A percentile compares a stretch with the other conserved stretches of the same genome.
These are phyloP conservation scores for Fusarium anthophilum DNA, from an alignment of 2,329 filamentous ascomycete genomes.

Conservation along the genomic window DNA sequence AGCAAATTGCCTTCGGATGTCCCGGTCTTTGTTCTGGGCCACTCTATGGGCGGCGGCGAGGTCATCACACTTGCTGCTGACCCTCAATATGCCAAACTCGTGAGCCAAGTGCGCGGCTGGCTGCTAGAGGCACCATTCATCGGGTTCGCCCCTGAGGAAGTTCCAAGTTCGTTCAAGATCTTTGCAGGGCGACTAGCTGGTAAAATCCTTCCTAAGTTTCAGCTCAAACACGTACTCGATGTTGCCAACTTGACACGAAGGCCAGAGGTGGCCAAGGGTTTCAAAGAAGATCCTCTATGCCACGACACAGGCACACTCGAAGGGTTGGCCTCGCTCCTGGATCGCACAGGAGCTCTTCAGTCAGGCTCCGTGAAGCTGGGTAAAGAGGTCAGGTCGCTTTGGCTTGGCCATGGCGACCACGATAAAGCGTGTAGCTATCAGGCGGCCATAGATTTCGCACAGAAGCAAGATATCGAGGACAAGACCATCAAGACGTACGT, in stretches of 20 bases:
- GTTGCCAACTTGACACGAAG: constrained; percentile 74
- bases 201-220: constrained; percentile 71
- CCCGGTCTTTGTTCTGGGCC: constrained; percentile 86
- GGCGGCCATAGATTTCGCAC: constrained; percentile 71
- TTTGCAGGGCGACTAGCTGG: constrained; percentile 73
- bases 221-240: constrained; percentile 73
- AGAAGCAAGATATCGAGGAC: constrained; percentile 68
- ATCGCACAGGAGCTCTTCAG: constrained; percentile 72
- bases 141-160: constrained; percentile 71
- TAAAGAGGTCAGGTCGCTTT: constrained; percentile 68
- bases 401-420: constrained; percentile 79
- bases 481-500: constrained; percentile 78
- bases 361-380: constrained; percentile 63
- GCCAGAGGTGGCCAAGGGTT: constrained; percentile 66
- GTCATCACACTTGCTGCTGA: constrained; percentile 69
- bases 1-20: constrained; percentile 62
- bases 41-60: constrained; percentile 90
- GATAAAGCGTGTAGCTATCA: constrained; percentile 76
- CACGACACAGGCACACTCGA: constrained; percentile 90
- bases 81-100: constrained; percentile 61
- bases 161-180: constrained; percentile 72
- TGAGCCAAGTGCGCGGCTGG: constrained; percentile 74
- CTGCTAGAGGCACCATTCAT: constrained; percentile 83
- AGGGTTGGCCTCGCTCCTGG: constrained; percentile 79
- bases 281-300: constrained; percentile 74